Percentiles rank a stretch among this genome's conserved stretches.
phyloP scores from a whole-genome alignment of 2,329 filamentous ascomycete genomes.

The Alternaria triticimaculans region DNA sequence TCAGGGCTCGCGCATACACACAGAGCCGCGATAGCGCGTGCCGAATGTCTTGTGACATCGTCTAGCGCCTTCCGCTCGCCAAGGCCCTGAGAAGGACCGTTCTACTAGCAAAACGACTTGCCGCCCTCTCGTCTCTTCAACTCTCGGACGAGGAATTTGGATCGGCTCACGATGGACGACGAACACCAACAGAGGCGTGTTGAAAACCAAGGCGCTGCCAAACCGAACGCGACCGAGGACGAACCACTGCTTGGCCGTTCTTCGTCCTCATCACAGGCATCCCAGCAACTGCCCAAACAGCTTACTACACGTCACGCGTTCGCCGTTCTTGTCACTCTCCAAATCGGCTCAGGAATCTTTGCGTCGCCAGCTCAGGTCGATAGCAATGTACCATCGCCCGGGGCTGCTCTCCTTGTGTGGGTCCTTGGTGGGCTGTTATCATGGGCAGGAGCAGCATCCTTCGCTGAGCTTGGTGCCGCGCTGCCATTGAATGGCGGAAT shows the following conservation, averaged over 20 bases:
- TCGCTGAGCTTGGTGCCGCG: constrained; percentile 68
- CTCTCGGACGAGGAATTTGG: background rate
- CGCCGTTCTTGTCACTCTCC: constrained; percentile 67
- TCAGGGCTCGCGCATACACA: background rate
- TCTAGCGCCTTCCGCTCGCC: background rate
- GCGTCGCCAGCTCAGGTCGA: constrained; percentile 69
- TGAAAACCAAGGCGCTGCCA: constrained; percentile 14
- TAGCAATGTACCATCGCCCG: constrained; percentile 68
- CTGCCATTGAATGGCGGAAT: constrained; percentile 70
- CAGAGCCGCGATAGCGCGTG: background rate
- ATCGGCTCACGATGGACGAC: background rate
- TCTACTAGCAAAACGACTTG: background rate
- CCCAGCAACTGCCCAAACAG: constrained; percentile 28
- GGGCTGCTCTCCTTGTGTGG: constrained; percentile 65
- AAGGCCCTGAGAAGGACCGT: background rate
- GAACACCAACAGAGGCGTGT: background rate
- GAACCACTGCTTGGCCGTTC: constrained; percentile 35
- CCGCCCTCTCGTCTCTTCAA: background rate
- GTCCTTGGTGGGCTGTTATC: constrained; percentile 66
- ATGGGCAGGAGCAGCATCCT: constrained; percentile 68
- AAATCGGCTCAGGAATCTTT: constrained; percentile 70
- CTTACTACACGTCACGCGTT: constrained; percentile 55
- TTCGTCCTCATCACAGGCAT: constrained; percentile 19
- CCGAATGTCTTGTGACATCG: background rate
- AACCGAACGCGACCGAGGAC: constrained; percentile 26